Percentiles rank a stretch among this genome's conserved stretches.
Conservation (phyloP, 164 flowering plant species). For the grape (Vitis vinifera) region ASM3070453v1 NC_081822.1:12282501-12283000, state of each 20-base stretch:
- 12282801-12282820: constrained; percentile 17
- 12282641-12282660: neutral
- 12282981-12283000: constrained; percentile 25
- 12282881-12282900: constrained; percentile 30
- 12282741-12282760: too few species aligned
- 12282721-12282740: neutral
- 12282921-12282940: neutral
- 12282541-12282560: constrained; percentile 24
- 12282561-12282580: neutral
- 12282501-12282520: constrained; percentile 28
- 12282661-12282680: too few species aligned
- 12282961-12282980: constrained; percentile 38
- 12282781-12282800: constrained; percentile 24
- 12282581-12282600: neutral
- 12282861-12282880: too few species aligned
- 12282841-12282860: constrained; percentile 2
- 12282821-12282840: constrained; percentile 29
- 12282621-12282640: neutral
- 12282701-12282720: too few species aligned
- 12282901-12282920: constrained; percentile 3
- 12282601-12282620: neutral
- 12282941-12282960: constrained; percentile 42
- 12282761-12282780: constrained; percentile 23
- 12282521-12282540: constrained; percentile 11
- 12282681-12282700: neutral